phyloP scores from a whole-genome alignment of 345 rosid genomes.

The Mercurialis annua region DNA sequence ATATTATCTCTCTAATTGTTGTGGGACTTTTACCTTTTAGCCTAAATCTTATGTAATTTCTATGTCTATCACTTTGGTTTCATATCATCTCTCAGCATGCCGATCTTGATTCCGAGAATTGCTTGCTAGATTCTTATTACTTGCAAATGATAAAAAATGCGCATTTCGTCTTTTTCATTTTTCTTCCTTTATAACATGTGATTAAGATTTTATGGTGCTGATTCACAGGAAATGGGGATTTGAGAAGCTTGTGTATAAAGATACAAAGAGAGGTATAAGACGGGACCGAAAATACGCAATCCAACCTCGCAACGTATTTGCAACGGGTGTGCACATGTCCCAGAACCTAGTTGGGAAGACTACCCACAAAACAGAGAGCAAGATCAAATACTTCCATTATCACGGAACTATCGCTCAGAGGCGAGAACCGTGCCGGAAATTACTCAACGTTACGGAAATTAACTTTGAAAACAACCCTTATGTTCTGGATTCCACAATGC shows the following conservation, averaged over 20 bases:
- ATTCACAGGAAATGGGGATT: slow-evolving; percentile 80
- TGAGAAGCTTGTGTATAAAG: slow-evolving; percentile 82
- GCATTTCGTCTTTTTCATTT: neutral
- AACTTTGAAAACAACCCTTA: slow-evolving; percentile 59
- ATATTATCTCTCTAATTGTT: neutral
- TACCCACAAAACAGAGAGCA: slow-evolving; percentile 52
- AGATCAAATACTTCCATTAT: slow-evolving; percentile 75
- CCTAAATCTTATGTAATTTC: neutral
- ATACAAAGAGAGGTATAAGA: slow-evolving; percentile 66
- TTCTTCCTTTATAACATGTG: neutral
- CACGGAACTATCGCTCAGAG: slow-evolving; percentile 78
- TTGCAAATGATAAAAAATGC: neutral
- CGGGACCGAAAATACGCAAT: slow-evolving; percentile 81
- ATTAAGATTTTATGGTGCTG: neutral
- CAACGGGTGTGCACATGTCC: slow-evolving; percentile 88
- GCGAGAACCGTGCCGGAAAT: slow-evolving; percentile 64
- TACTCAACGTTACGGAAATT: slow-evolving; percentile 42
- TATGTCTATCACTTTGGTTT: too few species aligned
- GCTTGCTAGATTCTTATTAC: neutral
- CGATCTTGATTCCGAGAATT: neutral
- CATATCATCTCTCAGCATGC: too few species aligned
- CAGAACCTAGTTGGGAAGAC: slow-evolving; percentile 68
- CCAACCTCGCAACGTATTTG: slow-evolving; percentile 69
- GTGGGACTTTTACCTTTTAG: neutral
- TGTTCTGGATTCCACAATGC: slow-evolving; percentile 61